Base-by-base conservation (phyloP, 805 yeast genomes). In the Candida montana region DNA sequence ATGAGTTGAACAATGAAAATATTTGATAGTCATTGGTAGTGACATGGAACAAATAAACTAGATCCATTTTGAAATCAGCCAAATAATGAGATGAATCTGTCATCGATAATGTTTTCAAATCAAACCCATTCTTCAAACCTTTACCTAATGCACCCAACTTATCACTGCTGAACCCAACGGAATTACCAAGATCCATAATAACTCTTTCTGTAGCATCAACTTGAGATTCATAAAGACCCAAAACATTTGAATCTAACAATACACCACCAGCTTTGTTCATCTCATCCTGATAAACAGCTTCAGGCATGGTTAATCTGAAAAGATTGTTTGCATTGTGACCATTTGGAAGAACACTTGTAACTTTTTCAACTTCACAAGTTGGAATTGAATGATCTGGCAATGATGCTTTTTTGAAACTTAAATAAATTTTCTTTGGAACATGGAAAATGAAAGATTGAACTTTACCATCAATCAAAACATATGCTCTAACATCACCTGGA, bases 71-170 rank as follows among this genome's bases (percentile, higher is more conserved):
- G 49, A 82, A 77, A 29, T 70, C 62, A 37, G 67, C 62, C 48
- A 88, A 62, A 52, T 88, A 87, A 33, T 67, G 61, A 4, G 67
- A 69, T 12, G 74, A 56, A 5, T 77, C 75, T 6, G 72, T 63
- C 40, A 63, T 57, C 23, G 66, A 64, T 28, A 77, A 61, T 58
- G 81, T 79, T 38, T 75, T 75, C 42, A 75, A 55, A 12, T 83
- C 77, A 61, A 95, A 95, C 1, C 99, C 99, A 44, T 75, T 73
- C 51, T 86, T 89, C 43, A 93, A 65, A 23, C 96, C 95, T 53
- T 74, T 77, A 7, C 97, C 95, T 9, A 95, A 66, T 0, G 89
- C 79, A 8, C 97, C 96, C n/a, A 86, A 75, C 41, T 74, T 70
- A 1, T 77, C 67, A 34, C 82, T 81, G 48, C 79, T 86, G 48